Evolutionary conservation across 2,329 filamentous ascomycete genomes (phyloP).

Genomic region (Apiospora kogelbergensis): DNA sequence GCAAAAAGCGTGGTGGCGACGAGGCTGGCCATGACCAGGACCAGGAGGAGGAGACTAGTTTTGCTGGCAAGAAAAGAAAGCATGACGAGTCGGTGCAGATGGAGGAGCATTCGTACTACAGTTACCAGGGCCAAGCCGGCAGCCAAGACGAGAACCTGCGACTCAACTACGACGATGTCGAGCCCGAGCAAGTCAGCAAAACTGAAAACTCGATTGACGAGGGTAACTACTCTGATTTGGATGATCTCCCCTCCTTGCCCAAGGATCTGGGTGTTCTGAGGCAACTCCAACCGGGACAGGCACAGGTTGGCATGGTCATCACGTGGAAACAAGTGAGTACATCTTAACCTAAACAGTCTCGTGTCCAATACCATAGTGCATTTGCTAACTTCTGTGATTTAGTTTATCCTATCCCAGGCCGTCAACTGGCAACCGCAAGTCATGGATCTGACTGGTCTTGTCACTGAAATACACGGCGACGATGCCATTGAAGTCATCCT

Average conservation of each 20-base stretch:
- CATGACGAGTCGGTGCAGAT: constrained; percentile 39
- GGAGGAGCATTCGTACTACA: constrained; percentile 37
- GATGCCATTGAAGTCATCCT: constrained; percentile 62
- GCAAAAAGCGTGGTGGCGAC: constrained; percentile 38
- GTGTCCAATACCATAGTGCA: not conserved
- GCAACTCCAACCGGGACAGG: constrained; percentile 45
- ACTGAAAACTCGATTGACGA: constrained; percentile 32
- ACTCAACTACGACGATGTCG: constrained; percentile 42
- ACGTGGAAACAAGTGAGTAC: constrained; percentile 55
- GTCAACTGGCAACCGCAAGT: constrained; percentile 68
- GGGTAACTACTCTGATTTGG: constrained; percentile 48
- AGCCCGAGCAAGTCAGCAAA: constrained; percentile 27
- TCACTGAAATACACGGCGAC: constrained; percentile 53
- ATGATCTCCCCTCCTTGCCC: constrained; percentile 65
- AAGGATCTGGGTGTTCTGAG: constrained; percentile 55
- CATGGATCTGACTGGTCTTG: constrained; percentile 63
- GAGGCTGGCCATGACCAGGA: constrained; percentile 45
- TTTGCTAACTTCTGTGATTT: not conserved
- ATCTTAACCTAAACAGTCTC: not conserved
- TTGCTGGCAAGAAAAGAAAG: constrained; percentile 49
- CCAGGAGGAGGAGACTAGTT: constrained; percentile 37
- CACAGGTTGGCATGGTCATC: constrained; percentile 61
- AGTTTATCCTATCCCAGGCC: constrained; percentile 58
- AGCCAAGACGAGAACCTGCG: constrained; percentile 28
- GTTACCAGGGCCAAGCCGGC: constrained; percentile 24